These are phyloP conservation scores for Tephrocybe rancida DNA, from an alignment of 768 basidiomycete species.

Conservation along the genomic window DNA sequence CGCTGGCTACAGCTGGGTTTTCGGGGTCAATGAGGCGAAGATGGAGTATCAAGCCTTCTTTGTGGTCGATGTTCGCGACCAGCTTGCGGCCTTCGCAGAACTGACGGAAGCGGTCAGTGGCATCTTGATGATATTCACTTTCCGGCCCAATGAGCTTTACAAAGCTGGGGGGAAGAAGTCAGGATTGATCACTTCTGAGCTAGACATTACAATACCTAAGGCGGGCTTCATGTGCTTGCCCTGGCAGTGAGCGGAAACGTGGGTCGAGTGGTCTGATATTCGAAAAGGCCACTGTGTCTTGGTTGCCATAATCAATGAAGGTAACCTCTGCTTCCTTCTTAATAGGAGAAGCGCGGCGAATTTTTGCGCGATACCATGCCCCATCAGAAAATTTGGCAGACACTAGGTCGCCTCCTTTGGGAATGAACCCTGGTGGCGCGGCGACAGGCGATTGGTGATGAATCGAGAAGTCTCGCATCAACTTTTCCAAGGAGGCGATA, in stretches of 20 bases:
- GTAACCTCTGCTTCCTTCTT: conserved; percentile 95
- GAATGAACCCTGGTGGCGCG: conserved; percentile 69
- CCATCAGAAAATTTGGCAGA: conserved; percentile 95
- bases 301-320: conserved; percentile 96
- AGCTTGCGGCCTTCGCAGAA: conserved; percentile 93
- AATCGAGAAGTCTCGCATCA: conserved; percentile 92
- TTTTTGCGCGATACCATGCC: conserved; percentile 94
- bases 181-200: neutral
- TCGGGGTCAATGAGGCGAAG: conserved; percentile 91
- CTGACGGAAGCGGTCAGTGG: conserved; percentile 81
- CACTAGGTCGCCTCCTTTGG: conserved; percentile 86
- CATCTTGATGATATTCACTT: conserved; percentile 87
- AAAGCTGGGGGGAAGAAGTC: conserved; percentile 57
- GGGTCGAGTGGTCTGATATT: conserved; percentile 87
- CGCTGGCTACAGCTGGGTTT: conserved; percentile 65
- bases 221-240: conserved; percentile 94
- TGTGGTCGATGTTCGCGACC: conserved; percentile 93
- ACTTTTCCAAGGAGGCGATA: conserved; percentile 87
- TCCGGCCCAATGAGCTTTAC: conserved; percentile 78
- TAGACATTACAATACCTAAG: conserved; percentile 57
- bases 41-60: conserved; percentile 77
- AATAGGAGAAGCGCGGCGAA: conserved; percentile 80
- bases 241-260: conserved; percentile 86
- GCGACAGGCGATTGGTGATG: conserved; percentile 73
- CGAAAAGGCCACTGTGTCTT: conserved; percentile 83